phyloP scores from a whole-genome alignment of 345 rosid species.

The Atalantia buxifolia region DNA sequence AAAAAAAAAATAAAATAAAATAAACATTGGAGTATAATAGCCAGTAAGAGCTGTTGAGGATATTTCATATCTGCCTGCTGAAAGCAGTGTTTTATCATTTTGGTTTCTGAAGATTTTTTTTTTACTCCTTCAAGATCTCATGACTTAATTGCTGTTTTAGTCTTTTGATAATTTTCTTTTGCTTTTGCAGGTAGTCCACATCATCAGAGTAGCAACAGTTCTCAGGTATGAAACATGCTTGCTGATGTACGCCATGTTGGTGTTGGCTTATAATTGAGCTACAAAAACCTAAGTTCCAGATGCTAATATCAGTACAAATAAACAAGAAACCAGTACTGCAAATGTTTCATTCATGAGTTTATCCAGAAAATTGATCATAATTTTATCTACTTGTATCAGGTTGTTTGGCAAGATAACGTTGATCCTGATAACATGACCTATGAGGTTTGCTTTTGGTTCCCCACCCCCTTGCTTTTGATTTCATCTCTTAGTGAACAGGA shows the following conservation, averaged over 20 bases:
- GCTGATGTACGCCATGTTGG: conserved; percentile 4
- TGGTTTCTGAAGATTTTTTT: not conserved
- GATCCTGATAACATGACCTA: conserved; percentile 74
- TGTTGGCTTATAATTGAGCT: conserved; percentile 1
- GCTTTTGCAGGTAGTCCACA: conserved; percentile 40
- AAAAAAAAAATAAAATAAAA: not conserved
- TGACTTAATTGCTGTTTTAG: not conserved
- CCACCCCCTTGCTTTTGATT: not conserved
- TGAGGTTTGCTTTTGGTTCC: conserved; percentile 45
- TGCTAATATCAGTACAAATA: not conserved
- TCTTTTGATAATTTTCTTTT: conserved; percentile 12
- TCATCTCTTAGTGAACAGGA: not conserved
- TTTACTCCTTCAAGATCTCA: not conserved
- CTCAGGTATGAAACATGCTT: conserved; percentile 39
- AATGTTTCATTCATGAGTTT: not conserved
- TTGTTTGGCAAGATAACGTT: conserved; percentile 54
- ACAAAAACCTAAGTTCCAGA: not conserved
- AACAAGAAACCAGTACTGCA: not conserved
- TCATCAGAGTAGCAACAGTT: conserved; percentile 32
- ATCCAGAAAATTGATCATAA: not conserved
- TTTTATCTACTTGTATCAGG: conserved; percentile 34
- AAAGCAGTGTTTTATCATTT: not conserved
- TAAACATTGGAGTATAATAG: not conserved
- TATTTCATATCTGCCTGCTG: not conserved
- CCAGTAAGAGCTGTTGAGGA: not conserved